A percentile compares a stretch with the other conserved stretches of the same genome.
phyloP scores from a whole-genome alignment of 2,329 filamentous ascomycete genomes.

The Furcasterigmium sp. region DNA sequence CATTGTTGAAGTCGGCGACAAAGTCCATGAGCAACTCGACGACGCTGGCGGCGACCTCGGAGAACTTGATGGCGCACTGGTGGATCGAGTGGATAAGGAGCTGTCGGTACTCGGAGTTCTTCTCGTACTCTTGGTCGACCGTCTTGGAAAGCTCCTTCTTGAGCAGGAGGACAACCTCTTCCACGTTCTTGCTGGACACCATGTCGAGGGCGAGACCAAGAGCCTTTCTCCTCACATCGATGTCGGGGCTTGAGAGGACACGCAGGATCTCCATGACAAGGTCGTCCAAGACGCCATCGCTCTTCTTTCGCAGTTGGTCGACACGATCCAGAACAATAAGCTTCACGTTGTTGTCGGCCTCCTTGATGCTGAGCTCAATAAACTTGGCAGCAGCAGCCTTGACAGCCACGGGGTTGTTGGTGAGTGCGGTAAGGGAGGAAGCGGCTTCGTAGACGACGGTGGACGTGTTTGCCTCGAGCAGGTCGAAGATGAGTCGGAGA shows the following conservation, averaged over 20 bases:
- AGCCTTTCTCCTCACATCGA: slow-evolving; percentile 91
- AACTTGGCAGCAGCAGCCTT: slow-evolving; percentile 96
- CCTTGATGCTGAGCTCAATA: slow-evolving; percentile 94
- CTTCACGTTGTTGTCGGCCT: slow-evolving; percentile 98
- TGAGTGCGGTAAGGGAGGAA: slow-evolving; percentile 87
- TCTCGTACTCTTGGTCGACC: slow-evolving; percentile 97
- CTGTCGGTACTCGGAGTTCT: slow-evolving; percentile 92
- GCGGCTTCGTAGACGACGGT: slow-evolving; percentile 98
- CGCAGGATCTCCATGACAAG: slow-evolving; percentile 95
- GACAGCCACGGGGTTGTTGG: slow-evolving; percentile 93
- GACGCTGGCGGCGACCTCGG: slow-evolving; percentile 93
- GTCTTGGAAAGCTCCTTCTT: slow-evolving; percentile 99
- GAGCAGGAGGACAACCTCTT: slow-evolving; percentile 89
- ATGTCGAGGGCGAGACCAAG: slow-evolving; percentile 89
- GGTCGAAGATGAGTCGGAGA: slow-evolving; percentile 89
- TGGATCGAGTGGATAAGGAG: slow-evolving; percentile 96
- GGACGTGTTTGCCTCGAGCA: slow-evolving; percentile 86
- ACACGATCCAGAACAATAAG: slow-evolving; percentile 95
- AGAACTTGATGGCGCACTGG: slow-evolving; percentile 98
- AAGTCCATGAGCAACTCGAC: slow-evolving; percentile 98
- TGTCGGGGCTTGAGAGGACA: slow-evolving; percentile 89
- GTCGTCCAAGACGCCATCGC: slow-evolving; percentile 88
- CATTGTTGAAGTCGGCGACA: slow-evolving; percentile 96
- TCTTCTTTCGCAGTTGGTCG: slow-evolving; percentile 78
- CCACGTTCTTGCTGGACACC: slow-evolving; percentile 98